Evolutionary conservation across 176 grass and related monocot species (phyloP), one percentile per base, ranked within the genome.

Genomic region (Aegilops umbellulata): DNA sequence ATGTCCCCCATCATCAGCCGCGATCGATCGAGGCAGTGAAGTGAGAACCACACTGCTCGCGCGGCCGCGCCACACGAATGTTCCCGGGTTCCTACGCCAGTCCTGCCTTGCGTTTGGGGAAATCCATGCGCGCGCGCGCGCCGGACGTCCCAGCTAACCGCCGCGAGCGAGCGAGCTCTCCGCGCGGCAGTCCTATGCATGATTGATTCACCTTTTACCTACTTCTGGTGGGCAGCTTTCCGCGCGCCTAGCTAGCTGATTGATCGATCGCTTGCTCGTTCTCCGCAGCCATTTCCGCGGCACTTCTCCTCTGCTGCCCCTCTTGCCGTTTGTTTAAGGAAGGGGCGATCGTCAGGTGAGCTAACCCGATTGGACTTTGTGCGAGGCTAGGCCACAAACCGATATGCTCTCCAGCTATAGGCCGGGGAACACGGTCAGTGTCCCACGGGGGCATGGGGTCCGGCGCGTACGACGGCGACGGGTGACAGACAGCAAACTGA

Each of bases 291-390:
- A 68, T 47, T 73, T 36, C 83, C 16, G 65, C 22, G 9, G 55
- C 32, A 34, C 83, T 36, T 31, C 22, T 34, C 65, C 32, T 34
- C 38, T 12, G 24, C 67, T n/a, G 20, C 69, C 7, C 22, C 38
- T 13, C 80, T 90, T 90, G 89, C 85, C 83, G 84, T 60, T 87
- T 87, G 85, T 91, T 84, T 87, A 91, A 91, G 89, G 85, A 87
- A 91, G 3, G 77, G 32, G 58, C 39, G 69, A 51, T 2, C 83
- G 69, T 82, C 83, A 77, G 42, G 36, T 49, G 83, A 85, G 83
- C n/a, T 69, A 76, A 82, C 49, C 73, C 29, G 75, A 80, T 72
- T 74, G 62, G 83, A 83, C 84, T 67, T 74, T 83, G 38, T 23
- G 88, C 63, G 39, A 20, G 46, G 46, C 47, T 4, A 51, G 46